These are phyloP conservation scores for Clonostachys chloroleuca DNA, from an alignment of 2,329 filamentous ascomycete species.

Conservation along the genomic window DNA sequence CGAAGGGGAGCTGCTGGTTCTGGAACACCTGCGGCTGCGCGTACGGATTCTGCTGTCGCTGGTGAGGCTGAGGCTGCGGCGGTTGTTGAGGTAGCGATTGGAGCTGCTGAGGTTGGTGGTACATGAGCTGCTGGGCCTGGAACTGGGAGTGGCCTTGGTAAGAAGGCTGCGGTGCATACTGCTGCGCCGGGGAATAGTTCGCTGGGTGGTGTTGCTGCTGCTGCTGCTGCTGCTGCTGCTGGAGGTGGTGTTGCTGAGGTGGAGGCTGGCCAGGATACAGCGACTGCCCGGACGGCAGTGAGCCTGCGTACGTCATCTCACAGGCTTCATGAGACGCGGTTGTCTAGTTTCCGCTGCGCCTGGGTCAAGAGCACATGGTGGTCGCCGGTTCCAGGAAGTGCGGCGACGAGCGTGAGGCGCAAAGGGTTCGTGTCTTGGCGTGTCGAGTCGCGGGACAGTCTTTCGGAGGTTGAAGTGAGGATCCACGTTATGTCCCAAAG, in stretches of 20 bases:
- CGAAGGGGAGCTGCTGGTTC: slow-evolving; percentile 9
- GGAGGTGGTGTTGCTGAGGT: slow-evolving; percentile 10
- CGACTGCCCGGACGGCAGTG: slow-evolving; percentile 17
- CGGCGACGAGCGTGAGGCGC: too few species aligned
- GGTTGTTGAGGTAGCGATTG: slow-evolving; percentile 18
- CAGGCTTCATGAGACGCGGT: slow-evolving; percentile 9
- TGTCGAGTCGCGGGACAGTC: too few species aligned
- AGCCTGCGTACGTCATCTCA: slow-evolving; percentile 28
- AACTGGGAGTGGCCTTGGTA: not conserved
- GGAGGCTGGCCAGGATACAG: slow-evolving; percentile 14
- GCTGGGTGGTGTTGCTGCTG: slow-evolving; percentile 19
- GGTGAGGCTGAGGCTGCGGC: slow-evolving; percentile 12
- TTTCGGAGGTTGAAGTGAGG: too few species aligned
- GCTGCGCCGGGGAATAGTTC: slow-evolving; percentile 14
- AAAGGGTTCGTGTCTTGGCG: too few species aligned
- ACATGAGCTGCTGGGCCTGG: too few species aligned
- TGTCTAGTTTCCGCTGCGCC: too few species aligned
- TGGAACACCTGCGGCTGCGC: slow-evolving; percentile 6
- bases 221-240: slow-evolving; percentile 19
- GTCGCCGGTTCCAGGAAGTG: too few species aligned
- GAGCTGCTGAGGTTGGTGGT: not conserved
- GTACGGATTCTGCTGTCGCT: slow-evolving; percentile 9
- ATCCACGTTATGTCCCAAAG: too few species aligned
- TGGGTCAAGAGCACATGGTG: too few species aligned
- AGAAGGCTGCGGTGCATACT: slow-evolving; percentile 6